Base-by-base conservation (phyloP, 495 filamentous ascomycete species). In the Podospora australis region DNA sequence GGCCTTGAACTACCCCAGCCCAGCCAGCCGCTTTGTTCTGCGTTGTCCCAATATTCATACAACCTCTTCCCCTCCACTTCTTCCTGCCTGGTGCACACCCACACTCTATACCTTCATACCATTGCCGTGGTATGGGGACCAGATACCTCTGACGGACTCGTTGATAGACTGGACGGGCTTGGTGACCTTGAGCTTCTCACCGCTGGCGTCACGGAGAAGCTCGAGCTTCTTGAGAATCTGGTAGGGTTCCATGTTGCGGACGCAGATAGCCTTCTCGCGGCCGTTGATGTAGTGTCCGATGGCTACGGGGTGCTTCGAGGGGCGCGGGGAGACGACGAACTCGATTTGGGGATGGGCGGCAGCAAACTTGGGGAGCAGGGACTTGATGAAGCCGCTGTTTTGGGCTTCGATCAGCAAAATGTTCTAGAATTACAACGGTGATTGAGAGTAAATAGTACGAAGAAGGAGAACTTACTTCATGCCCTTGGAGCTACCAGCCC, bases 121-220 rank as follows among this genome's bases (percentile, higher is more conserved):
- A 11, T 65, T 60, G 48, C 90, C 89, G 67, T 97, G 92, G 64
- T 86, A 95, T 34, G 90, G 90, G 71, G 81, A 85, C 90, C 91
- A 98, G 53, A 97, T 80, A 49, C 92, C 92, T 72, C 92, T 82
- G 11, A 96, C 89, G 70, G 88, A 90, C 67, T 90, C 82, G 65
- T 92, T 96, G 64, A 86, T 71, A 78, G 87, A 91, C 46, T 71
- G 78, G 19, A 98, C 84, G 6, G 87, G 83, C 75, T 91, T 95
- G 64, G 75, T 87, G 49, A 83, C 74, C 62, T 70, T 78, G 54
- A 86, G 53, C 78, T 95, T 94, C 73, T 95, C 64, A 10, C 92
- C 92, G 55, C 79, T 94, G 11, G 87, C 83, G 64, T 92, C 81
- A 58, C 87, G 79, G 53, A 98, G 65, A 23, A 92, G 62, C 56